Percentiles rank a stretch among this genome's conserved stretches.
Conservation (phyloP, 176 grass and related monocot species). For the Triticum timopheevii region DNA sequence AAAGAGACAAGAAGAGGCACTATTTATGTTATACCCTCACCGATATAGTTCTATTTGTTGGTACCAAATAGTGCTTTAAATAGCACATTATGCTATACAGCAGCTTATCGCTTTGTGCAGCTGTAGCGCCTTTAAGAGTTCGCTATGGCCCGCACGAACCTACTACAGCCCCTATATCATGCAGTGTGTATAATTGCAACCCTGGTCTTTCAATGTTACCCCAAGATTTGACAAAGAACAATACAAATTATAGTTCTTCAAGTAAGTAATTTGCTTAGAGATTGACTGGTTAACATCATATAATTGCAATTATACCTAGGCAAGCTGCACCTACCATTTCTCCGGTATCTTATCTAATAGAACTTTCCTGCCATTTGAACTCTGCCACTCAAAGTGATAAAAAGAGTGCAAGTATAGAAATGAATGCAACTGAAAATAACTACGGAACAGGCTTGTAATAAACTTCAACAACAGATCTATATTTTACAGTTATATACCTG, state of each 20-base stretch:
- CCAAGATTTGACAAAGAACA: conserved; percentile 13
- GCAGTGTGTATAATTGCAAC: background rate
- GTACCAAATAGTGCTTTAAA: background rate
- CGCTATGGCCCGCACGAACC: background rate
- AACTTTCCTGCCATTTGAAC: conserved; percentile 6
- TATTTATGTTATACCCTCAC: background rate
- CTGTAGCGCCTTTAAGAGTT: background rate
- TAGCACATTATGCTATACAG: background rate
- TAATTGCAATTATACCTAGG: background rate
- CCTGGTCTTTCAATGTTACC: background rate
- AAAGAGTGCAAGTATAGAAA: conserved; percentile 3
- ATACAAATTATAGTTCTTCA: background rate
- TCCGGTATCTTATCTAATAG: background rate
- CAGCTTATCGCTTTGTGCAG: background rate
- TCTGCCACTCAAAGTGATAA: background rate
- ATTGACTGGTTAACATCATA: background rate
- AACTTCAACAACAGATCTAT: background rate
- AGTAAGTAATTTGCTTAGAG: background rate
- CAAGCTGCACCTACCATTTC: background rate
- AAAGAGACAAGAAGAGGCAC: background rate
- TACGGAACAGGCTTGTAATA: background rate
- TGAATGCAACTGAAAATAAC: background rate
- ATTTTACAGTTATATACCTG: conserved; percentile 47
- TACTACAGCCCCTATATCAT: background rate
- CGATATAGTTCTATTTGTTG: background rate